These are phyloP conservation scores for Fusarium sp. DNA, from an alignment of 2,329 filamentous ascomycete species.

Conservation along the genomic window DNA sequence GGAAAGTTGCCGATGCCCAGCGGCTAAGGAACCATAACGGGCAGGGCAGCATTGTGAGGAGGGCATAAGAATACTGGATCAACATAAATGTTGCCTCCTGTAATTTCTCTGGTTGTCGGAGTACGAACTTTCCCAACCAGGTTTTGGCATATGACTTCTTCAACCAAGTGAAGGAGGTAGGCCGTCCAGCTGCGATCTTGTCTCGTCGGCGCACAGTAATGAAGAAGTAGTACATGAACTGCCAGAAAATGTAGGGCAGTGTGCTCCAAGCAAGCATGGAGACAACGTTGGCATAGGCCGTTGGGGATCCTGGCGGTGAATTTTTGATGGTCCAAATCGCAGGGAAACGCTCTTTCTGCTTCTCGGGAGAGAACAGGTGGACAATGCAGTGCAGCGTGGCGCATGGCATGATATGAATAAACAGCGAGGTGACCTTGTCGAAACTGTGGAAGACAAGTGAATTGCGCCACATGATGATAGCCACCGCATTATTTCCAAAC, in stretches of 20 bases:
- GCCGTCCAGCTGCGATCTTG: constrained; percentile 94
- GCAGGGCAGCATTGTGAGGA: constrained; percentile 93
- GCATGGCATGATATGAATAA: constrained; percentile 99
- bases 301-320: constrained; percentile 74
- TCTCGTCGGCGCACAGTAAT: constrained; percentile 95
- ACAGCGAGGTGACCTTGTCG: constrained; percentile 98
- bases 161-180: constrained; percentile 98
- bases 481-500: constrained; percentile 96
- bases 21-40: constrained; percentile 94
- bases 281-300: constrained; percentile 79
- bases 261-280: constrained; percentile 97
- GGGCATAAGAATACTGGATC: constrained; percentile 92
- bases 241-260: constrained; percentile 92
- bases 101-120: constrained; percentile 77
- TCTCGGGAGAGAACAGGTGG: constrained; percentile 76
- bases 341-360: constrained; percentile 79
- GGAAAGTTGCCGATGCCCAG: constrained; percentile 80
- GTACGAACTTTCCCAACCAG: constrained; percentile 87
- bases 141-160: constrained; percentile 89
- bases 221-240: constrained; percentile 90
- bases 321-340: constrained; percentile 85
- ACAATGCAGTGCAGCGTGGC: constrained; percentile 92
- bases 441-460: constrained; percentile 98
- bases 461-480: constrained; percentile 99
- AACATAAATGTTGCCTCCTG: constrained; percentile 95